Percentiles rank a stretch among this genome's conserved stretches.
Evolutionary conservation across 2,329 filamentous ascomycete species (phyloP).

Genomic region (Lachnellula subtilissima): DNA sequence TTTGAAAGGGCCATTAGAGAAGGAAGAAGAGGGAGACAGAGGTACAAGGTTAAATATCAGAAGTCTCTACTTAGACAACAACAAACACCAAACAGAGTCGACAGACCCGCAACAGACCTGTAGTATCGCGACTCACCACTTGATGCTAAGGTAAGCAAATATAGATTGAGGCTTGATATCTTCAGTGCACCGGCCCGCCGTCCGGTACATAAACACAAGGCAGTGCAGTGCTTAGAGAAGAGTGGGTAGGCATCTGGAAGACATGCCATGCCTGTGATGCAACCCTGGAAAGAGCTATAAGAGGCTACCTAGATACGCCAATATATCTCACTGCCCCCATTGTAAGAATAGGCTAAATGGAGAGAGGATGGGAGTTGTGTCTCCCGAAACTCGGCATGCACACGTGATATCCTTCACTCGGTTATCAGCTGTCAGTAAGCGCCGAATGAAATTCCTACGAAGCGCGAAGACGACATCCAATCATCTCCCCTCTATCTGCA

Average conservation of each 20-base stretch:
- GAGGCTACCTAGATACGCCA: background rate
- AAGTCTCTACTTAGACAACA: too few species aligned
- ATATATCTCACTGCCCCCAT: background rate
- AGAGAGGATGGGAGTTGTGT: background rate
- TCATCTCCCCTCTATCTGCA: conserved; percentile 7
- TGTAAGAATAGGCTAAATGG: background rate
- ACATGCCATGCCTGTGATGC: too few species aligned
- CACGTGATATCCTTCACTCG: background rate
- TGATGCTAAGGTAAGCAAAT: background rate
- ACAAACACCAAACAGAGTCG: too few species aligned
- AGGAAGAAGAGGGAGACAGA: too few species aligned
- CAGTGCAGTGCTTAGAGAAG: background rate
- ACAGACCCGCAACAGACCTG: background rate
- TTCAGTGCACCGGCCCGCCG: background rate
- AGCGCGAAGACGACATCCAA: conserved; percentile 4
- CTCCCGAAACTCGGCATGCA: background rate
- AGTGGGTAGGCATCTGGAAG: too few species aligned
- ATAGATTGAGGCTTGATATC: background rate
- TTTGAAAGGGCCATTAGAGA: too few species aligned
- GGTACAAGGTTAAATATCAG: too few species aligned
- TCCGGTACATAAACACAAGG: background rate
- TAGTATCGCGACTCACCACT: background rate
- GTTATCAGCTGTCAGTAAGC: background rate
- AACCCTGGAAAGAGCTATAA: background rate
- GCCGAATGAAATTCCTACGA: background rate